Evolutionary conservation across 306 rosid species (phyloP).

Genomic region (Trichosanthes cucumerina): DNA sequence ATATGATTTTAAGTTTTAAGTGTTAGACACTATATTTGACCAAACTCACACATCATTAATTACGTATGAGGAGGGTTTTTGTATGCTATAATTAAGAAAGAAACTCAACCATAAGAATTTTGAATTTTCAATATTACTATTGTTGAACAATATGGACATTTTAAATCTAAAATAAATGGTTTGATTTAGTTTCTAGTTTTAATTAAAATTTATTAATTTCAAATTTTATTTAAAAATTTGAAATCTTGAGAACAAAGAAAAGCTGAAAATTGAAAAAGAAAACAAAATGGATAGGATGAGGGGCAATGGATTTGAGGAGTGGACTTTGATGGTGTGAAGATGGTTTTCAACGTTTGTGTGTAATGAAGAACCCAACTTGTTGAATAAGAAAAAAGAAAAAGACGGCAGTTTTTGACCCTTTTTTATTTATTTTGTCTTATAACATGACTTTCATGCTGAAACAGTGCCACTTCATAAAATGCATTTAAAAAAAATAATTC

Average conservation of each 20-base stretch:
- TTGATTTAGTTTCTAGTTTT: neutral
- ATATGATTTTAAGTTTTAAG: neutral
- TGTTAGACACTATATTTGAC: conserved; percentile 4
- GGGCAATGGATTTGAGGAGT: neutral
- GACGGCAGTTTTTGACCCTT: neutral
- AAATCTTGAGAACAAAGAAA: neutral
- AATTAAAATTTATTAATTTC: neutral
- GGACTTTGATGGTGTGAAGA: conserved; percentile 7
- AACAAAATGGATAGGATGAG: neutral
- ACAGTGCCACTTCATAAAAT: neutral
- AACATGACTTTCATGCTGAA: neutral
- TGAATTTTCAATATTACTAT: neutral
- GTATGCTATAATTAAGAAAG: neutral
- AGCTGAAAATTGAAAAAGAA: neutral
- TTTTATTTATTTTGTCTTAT: neutral
- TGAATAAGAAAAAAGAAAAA: conserved; percentile 4
- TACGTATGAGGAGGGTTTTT: neutral
- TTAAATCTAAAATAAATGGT: neutral
- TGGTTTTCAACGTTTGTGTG: neutral
- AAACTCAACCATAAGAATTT: neutral
- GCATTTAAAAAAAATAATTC: too few species aligned
- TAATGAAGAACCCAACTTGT: neutral
- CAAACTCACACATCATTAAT: neutral
- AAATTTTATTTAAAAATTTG: too few species aligned
- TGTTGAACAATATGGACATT: neutral